Evolutionary conservation across 257 asterid species (phyloP).

Genomic region (Nicotiana tomentosiformis): DNA sequence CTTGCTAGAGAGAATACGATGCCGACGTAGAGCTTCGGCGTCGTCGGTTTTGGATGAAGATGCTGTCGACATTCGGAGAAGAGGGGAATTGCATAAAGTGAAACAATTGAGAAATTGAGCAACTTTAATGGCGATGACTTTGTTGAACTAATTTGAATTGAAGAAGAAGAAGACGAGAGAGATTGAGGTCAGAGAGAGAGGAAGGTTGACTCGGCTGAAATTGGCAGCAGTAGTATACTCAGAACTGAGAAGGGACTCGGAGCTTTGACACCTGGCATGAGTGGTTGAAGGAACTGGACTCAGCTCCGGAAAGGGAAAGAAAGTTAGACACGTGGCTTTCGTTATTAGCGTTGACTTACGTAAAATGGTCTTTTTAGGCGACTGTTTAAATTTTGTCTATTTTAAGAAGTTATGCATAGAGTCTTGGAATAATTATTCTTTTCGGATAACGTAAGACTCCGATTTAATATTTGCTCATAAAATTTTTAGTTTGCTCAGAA

Average conservation of each 20-base stretch:
- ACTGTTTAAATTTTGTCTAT: too few relatives aligned
- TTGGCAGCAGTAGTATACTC: not conserved
- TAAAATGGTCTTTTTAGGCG: too few relatives aligned
- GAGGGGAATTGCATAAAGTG: not conserved
- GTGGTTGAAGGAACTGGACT: not conserved
- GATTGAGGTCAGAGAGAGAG: not conserved
- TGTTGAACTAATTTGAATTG: not conserved
- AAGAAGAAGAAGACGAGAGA: not conserved
- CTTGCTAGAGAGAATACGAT: conserved; percentile 66
- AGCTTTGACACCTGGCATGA: not conserved
- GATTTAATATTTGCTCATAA: too few relatives aligned
- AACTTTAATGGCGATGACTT: conserved; percentile 13
- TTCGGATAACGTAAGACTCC: too few relatives aligned
- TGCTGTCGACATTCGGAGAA: conserved; percentile 25
- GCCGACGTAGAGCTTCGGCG: conserved; percentile 46
- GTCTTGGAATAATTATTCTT: too few relatives aligned
- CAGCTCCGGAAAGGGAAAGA: not conserved
- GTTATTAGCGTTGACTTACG: not conserved
- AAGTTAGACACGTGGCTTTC: not conserved
- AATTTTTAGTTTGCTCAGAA: too few relatives aligned
- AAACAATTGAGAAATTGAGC: conserved; percentile 12
- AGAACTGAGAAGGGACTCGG: not conserved
- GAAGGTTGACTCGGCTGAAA: not conserved
- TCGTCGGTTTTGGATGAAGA: conserved; percentile 29
- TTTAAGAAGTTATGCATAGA: too few relatives aligned